phyloP scores from a whole-genome alignment of 352 stramenopile genomes.

The Phytophthora meadii region DNA sequence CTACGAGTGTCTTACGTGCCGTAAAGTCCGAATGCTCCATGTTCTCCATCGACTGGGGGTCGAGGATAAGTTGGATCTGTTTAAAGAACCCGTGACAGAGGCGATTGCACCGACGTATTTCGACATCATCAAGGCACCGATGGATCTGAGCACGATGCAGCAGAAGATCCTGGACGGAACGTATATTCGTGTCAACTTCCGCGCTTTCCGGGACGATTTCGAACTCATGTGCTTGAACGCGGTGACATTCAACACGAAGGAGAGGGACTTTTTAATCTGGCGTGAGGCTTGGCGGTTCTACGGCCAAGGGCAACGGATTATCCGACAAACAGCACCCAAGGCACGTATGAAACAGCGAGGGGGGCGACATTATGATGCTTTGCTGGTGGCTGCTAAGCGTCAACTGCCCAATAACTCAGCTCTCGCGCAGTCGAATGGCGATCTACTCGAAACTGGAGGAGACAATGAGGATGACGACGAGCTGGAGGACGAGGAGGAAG shows the following conservation, averaged over 20 bases:
- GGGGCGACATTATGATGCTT: slow-evolving; percentile 71
- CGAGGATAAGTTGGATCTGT: slow-evolving; percentile 91
- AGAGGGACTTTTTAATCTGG: slow-evolving; percentile 92
- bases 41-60: slow-evolving; percentile 62
- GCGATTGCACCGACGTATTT: slow-evolving; percentile 94
- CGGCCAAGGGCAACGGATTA: slow-evolving; percentile 74
- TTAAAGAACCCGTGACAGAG: slow-evolving; percentile 94
- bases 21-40: slow-evolving; percentile 77
- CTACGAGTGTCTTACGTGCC: slow-evolving; percentile 87
- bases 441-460: slow-evolving; percentile 35
- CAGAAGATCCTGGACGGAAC: slow-evolving; percentile 69
- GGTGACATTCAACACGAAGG: slow-evolving; percentile 95
- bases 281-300: slow-evolving; percentile 94
- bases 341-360: slow-evolving; percentile 79
- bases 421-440: slow-evolving; percentile 46
- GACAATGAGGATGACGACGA: slow-evolving; percentile 42
- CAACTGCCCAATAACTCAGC: slow-evolving; percentile 86
- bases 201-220: slow-evolving; percentile 91
- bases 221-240: slow-evolving; percentile 97
- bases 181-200: slow-evolving; percentile 80
- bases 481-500: slow-evolving; percentile 42
- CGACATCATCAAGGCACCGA: slow-evolving; percentile 92
- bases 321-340: slow-evolving; percentile 78
- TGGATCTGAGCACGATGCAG: slow-evolving; percentile 93
- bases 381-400: slow-evolving; percentile 77